Percentiles rank a stretch among this genome's conserved stretches.
These are phyloP conservation scores for Lasiodiplodia hormozganensis DNA, from an alignment of 2,329 filamentous ascomycete species.

Conservation along the genomic window DNA sequence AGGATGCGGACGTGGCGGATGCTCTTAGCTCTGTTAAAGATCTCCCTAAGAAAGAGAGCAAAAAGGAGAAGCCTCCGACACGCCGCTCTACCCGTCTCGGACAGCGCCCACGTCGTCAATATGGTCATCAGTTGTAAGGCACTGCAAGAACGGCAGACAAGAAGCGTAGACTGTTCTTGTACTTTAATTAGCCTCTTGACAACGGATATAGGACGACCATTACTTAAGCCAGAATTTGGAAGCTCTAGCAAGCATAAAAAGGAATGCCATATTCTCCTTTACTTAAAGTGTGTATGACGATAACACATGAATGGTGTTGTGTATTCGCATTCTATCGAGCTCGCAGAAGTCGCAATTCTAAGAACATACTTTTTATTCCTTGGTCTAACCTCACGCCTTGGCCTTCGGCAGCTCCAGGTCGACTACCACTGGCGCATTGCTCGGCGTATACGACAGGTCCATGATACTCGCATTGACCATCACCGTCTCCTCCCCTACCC, in stretches of 20 bases:
- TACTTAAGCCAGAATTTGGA: background rate
- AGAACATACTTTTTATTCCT: background rate
- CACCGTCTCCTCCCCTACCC: conserved; percentile 59
- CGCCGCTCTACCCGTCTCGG: background rate
- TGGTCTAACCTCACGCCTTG: background rate
- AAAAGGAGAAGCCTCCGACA: background rate
- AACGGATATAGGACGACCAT: background rate
- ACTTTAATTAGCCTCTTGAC: background rate
- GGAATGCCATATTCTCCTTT: background rate
- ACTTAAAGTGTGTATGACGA: background rate
- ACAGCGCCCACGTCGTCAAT: background rate
- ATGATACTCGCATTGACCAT: conserved; percentile 67
- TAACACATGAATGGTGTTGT: background rate
- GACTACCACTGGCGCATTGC: conserved; percentile 63
- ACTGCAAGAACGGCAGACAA: background rate
- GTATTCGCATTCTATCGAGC: background rate
- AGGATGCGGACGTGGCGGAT: background rate
- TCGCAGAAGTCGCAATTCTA: background rate
- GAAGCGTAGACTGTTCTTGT: background rate
- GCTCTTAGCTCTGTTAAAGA: background rate
- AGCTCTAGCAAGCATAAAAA: background rate
- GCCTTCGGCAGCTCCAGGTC: conserved; percentile 54
- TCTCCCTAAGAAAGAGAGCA: background rate
- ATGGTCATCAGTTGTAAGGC: background rate
- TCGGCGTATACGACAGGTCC: conserved; percentile 55